Evolutionary conservation across 768 basidiomycete genomes (phyloP), one percentile per base, ranked within the genome.

Genomic region (Tephrocybe rancida): DNA sequence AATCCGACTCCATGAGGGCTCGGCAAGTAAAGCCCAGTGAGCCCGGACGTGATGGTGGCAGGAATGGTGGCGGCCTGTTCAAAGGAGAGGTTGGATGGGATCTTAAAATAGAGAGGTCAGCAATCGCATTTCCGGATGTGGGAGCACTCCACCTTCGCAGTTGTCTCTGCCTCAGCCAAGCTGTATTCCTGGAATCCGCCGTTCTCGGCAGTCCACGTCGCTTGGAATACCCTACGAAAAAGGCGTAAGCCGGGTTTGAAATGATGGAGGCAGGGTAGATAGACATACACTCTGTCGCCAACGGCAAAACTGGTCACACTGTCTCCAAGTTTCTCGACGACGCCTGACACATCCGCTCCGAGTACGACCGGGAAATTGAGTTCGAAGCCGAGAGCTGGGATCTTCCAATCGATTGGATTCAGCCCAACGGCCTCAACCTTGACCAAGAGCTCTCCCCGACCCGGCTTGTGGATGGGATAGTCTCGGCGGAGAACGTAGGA

Each of bases 331-430:
- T 70, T 73, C 21, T 73, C 75, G 5, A 85, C 76, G 0, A 74
- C 72, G 4, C 84, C 84, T 29, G 82, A 74, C 34, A 71, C 68
- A 50, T 85, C 83, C 5, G 61, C 65, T 0, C 83, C 83, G 0
- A 78, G 50, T 5, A 1, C 83, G 64, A 8, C 73, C 72, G 9
- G 79, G 83, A 55, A 68, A 83, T 74, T 67, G 39, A 75, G 62
- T 49, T 72, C 71, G 24, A 70, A 57, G 1, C 69, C 73, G 44
- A 67, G 67, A 38, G 64, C 72, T 50, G 76, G 77, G 21, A 80
- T 68, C 61, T 78, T 81, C 65, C 79, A 79, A 55, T 84, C 83
- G 44, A 73, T 52, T 10, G 81, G 81, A 60, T 83, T 80, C 6
- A 83, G 67, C 2, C 69, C 75, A 8, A 66, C 61, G 0, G 74